phyloP scores from a whole-genome alignment of 2,329 filamentous ascomycete species.

The Colletotrichum somersetense region DNA sequence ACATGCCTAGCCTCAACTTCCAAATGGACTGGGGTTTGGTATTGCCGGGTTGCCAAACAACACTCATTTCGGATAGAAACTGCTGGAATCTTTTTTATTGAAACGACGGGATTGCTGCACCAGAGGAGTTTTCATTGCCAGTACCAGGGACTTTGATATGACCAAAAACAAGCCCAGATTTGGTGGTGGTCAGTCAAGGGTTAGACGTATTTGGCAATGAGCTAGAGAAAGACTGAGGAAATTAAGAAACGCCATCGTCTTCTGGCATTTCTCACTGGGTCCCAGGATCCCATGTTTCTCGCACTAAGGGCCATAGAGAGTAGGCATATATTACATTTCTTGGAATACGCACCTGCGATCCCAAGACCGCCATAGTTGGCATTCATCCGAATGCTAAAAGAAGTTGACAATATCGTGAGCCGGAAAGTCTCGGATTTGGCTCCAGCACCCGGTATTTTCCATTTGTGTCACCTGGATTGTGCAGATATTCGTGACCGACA shows the following conservation, averaged over 20 bases:
- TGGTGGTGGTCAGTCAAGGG: background rate
- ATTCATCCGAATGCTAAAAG: background rate
- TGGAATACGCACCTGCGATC: background rate
- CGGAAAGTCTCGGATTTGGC: background rate
- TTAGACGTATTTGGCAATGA: background rate
- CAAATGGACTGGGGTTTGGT: background rate
- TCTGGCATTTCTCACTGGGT: too few relatives aligned
- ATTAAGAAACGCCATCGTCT: background rate
- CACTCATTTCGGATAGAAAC: background rate
- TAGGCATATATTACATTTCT: background rate
- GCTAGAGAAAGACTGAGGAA: background rate
- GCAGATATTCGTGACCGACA: background rate
- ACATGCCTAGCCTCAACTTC: background rate
- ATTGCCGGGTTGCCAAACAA: background rate
- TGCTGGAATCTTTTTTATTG: background rate
- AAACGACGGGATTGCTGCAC: background rate
- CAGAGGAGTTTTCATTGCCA: background rate
- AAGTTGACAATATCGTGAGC: background rate
- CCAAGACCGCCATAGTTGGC: background rate
- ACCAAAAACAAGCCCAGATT: background rate
- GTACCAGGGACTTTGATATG: background rate
- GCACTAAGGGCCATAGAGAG: background rate
- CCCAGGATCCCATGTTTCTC: background rate
- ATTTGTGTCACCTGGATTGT: background rate
- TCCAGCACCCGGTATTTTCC: background rate